Evolutionary conservation across 2,329 filamentous ascomycete species (phyloP), one percentile per base, ranked within the genome.

Genomic region (Ceratocystiopsis sp.): DNA sequence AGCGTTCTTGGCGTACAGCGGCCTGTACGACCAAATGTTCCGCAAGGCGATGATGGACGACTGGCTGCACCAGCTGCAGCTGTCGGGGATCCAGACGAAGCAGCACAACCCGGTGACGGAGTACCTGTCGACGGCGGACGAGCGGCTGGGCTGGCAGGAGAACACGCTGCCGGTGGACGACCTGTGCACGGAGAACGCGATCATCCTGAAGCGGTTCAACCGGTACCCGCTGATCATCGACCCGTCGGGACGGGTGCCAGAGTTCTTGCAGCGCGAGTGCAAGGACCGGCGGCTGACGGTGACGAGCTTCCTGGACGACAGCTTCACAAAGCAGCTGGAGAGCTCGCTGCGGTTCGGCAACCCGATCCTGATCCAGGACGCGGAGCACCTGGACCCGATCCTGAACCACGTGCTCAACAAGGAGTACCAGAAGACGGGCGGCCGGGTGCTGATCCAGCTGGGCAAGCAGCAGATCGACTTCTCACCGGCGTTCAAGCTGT

Each of bases 401-500:
- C 78, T 98, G 54, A 98, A 96, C 57, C 91, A 98, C 54, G 89
- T 98, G 44, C 76, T 98, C 61, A 98, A 98, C 67, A 98, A 98
- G 61, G 91, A 98, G 58, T 98, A 98, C 61, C 93, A 98, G 62
- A 93, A 87, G 66, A 98, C 93, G 25, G 91, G 91, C 52, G 91
- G 91, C 18, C 89, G 91, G 72, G 89, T 96, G 38, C 77, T 98
- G 42, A 98, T 98, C 50, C 91, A 98, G 61, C 82, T 98, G 36
- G 91, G 91, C 55, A 95, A 91, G 62, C 93, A 98, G 61, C 87
- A 98, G 63, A 98, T 98, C 51, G 91, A 98, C 61, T 98, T 98
- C 64, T 98, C 91, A 41, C 89, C 91, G 2, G 78, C 87, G 0
- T 98, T 98, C 71, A 91, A 81, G 64, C 72, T 98, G 32, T 98